These are phyloP conservation scores for Phytophthora nicotianae DNA, from an alignment of 352 stramenopile species.

Conservation along the genomic window DNA sequence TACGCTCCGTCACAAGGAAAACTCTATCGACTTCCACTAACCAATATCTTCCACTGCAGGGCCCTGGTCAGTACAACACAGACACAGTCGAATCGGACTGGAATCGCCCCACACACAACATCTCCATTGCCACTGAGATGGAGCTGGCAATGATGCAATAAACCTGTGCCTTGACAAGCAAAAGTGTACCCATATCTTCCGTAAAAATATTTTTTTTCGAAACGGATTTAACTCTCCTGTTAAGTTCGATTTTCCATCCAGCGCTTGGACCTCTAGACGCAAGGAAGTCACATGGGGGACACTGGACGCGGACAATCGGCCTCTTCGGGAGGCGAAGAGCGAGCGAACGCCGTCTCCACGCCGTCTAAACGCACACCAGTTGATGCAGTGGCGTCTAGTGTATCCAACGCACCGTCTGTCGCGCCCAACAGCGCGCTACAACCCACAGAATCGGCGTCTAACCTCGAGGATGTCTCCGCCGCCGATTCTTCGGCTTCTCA, in stretches of 20 bases:
- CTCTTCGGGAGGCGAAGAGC: conserved; percentile 13
- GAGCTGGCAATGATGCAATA: conserved; percentile 69
- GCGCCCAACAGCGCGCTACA: conserved; percentile 1
- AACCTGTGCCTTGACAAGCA: too few relatives aligned
- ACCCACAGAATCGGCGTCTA: conserved; percentile 11
- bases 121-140: conserved; percentile 87
- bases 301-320: conserved; percentile 20
- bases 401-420: conserved; percentile 2
- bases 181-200: conserved; percentile 16
- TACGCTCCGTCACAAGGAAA: conserved; percentile 26
- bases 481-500: conserved; percentile 11
- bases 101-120: conserved; percentile 90
- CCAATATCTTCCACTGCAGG: conserved; percentile 35
- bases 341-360: not conserved
- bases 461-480: conserved; percentile 4
- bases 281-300: conserved; percentile 33
- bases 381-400: conserved; percentile 1
- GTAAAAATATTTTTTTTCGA: conserved; percentile 3
- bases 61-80: conserved; percentile 77
- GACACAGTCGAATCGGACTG: conserved; percentile 74
- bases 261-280: conserved; percentile 19
- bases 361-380: not conserved
- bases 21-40: not conserved
- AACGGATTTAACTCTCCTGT: not conserved
- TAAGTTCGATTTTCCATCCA: conserved; percentile 17